phyloP scores from a whole-genome alignment of 2,329 filamentous ascomycete genomes.

The Colletotrichum limetticola region DNA sequence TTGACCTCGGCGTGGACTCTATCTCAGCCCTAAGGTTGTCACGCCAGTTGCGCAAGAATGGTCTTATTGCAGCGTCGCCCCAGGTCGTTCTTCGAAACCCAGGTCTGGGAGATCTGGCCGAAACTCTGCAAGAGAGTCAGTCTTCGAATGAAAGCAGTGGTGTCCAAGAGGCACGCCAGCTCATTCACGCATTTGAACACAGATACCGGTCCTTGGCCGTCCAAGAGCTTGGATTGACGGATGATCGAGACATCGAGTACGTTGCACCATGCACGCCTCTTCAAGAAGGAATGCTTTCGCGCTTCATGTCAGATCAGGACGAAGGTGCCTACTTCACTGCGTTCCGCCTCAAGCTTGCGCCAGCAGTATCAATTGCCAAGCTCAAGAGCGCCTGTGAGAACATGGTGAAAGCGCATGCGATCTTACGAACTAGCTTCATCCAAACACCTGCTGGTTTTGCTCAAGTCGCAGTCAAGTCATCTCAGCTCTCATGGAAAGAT shows the following conservation, averaged over 20 bases:
- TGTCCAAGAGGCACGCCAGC: conserved; percentile 65
- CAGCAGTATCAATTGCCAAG: conserved; percentile 52
- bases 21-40: conserved; percentile 83
- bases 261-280: conserved; percentile 86
- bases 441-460: conserved; percentile 79
- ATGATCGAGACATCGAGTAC: conserved; percentile 68
- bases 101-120: conserved; percentile 58
- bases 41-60: conserved; percentile 69
- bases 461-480: conserved; percentile 71
- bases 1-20: conserved; percentile 89
- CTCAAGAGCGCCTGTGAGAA: conserved; percentile 69
- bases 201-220: conserved; percentile 67
- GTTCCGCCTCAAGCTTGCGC: conserved; percentile 70
- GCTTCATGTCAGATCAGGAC: conserved; percentile 66
- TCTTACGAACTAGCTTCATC: conserved; percentile 79
- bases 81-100: conserved; percentile 75
- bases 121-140: conserved; percentile 43
- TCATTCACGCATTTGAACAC: conserved; percentile 72
- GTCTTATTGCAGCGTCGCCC: conserved; percentile 70
- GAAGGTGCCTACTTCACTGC: conserved; percentile 79
- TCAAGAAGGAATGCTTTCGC: conserved; percentile 87
- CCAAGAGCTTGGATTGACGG: conserved; percentile 32
- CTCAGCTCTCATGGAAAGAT: conserved; percentile 56
- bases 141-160: conserved; percentile 35
- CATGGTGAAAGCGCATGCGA: conserved; percentile 63